phyloP scores from a whole-genome alignment of 371 early-diverging fungal species.

The Basidiobolus meristosporus region DNA sequence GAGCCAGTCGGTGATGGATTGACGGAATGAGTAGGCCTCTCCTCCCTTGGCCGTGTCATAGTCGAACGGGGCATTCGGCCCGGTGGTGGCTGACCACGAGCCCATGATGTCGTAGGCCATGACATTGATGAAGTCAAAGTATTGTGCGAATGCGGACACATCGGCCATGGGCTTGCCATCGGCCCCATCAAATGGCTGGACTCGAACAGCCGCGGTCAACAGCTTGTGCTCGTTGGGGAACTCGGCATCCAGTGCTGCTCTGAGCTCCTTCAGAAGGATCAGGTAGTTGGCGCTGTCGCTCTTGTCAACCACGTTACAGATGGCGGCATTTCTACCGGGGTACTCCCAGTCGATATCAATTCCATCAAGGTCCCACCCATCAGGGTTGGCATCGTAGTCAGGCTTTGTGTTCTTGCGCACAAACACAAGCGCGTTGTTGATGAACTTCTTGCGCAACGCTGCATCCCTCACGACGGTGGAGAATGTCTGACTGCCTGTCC shows the following conservation, averaged over 20 bases:
- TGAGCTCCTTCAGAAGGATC: conserved; percentile 34
- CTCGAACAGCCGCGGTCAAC: conserved; percentile 52
- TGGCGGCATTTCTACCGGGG: no score
- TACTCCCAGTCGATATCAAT: no score
- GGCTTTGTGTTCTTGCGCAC: no score
- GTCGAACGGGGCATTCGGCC: conserved; percentile 42
- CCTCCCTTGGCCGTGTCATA: conserved; percentile 13
- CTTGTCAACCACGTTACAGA: conserved; percentile 16
- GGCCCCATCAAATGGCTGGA: conserved; percentile 31
- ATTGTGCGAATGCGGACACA: conserved; percentile 33
- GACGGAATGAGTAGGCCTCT: no score
- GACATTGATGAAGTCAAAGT: conserved; percentile 33
- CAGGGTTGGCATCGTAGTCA: no score
- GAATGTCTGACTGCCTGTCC: no score
- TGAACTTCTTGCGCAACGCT: no score
- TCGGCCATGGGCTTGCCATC: conserved; percentile 29
- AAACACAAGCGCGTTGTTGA: no score
- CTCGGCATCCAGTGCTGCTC: conserved; percentile 26
- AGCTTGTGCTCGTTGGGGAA: conserved; percentile 17
- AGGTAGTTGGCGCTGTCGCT: conserved; percentile 38
- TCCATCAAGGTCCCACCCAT: no score
- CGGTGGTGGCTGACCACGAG: conserved; percentile 28
- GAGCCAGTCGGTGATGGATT: no score
- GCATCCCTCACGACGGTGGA: no score
- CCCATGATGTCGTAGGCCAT: no score